Conservation (phyloP, 2,329 filamentous ascomycete genomes). For the Niveomyces coronatus region DNA sequence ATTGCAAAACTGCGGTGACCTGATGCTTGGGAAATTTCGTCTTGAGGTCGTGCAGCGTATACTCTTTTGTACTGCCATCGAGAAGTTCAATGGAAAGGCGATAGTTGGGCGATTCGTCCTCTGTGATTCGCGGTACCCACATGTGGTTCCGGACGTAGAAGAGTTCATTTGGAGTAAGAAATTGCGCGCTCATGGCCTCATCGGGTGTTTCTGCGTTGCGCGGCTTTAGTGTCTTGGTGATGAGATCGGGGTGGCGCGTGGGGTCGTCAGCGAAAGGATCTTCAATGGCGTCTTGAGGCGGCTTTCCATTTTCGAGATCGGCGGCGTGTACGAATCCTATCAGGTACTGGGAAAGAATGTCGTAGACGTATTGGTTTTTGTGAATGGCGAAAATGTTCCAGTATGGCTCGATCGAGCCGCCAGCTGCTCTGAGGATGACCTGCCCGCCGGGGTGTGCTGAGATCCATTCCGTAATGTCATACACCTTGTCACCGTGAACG, state of each 20-base stretch:
- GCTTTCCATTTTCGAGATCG: conserved; percentile 48
- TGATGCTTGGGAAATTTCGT: conserved; percentile 37
- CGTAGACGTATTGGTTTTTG: conserved; percentile 52
- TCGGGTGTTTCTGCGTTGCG: conserved; percentile 52
- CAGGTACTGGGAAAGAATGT: conserved; percentile 53
- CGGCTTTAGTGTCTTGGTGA: conserved; percentile 43
- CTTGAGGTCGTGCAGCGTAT: conserved; percentile 44
- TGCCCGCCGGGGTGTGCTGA: conserved; percentile 55
- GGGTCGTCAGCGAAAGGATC: conserved; percentile 51
- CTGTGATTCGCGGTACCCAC: conserved; percentile 44
- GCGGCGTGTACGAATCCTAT: conserved; percentile 50
- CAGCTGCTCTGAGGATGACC: conserved; percentile 56
- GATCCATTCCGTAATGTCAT: conserved; percentile 62
- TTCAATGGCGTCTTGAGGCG: conserved; percentile 43
- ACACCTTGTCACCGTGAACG: conserved; percentile 52
- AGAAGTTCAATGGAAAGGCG: conserved; percentile 43
- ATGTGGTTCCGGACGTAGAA: conserved; percentile 55
- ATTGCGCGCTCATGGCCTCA: conserved; percentile 35
- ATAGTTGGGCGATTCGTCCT: conserved; percentile 29
- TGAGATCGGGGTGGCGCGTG: conserved; percentile 37
- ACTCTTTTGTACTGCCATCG: conserved; percentile 41
- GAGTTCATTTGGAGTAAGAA: conserved; percentile 43
- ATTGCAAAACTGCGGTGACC: conserved; percentile 47
- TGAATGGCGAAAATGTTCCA: conserved; percentile 64
- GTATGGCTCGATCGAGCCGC: conserved; percentile 54